Evolutionary conservation across 768 basidiomycete genomes (phyloP), one percentile per base, ranked within the genome.

Genomic region (Trametes elegans): DNA sequence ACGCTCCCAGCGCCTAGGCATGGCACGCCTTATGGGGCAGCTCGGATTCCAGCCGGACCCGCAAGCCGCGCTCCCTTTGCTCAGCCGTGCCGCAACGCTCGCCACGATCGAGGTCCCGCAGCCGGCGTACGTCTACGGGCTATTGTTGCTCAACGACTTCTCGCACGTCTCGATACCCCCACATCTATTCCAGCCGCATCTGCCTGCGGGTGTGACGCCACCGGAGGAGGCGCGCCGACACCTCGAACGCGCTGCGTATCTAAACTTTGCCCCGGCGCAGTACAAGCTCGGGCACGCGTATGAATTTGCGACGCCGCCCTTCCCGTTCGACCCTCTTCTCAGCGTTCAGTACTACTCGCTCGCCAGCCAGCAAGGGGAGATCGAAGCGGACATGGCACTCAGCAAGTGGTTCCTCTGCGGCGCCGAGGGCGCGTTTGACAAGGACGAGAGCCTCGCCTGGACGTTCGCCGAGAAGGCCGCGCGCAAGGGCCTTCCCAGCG

Each of bases 381-480:
- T 81, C 21, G 94, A 98, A 68, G 96, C 96, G 0, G 93, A 98
- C 67, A 95, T 98, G 93, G 95, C 93, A 2, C 79, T 98, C 49
- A 87, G 84, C 70, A 98, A 97, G 71, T 98, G 96, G 95, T 98
- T 97, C 76, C 73, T 98, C 44, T 95, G 93, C 66, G 95, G 95
- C 3, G 84, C 86, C 5, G 77, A 79, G 31, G 81, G 81, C 7
- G 72, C 76, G 13, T 94, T 97, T 62, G 90, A 90, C 34, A 93
- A 93, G 70, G 91, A 95, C 68, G 93, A 97, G 67, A 73, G 68
- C 1, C 78, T 98, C 3, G 94, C 96, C 2, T 82, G 82, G 60
- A 89, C 86, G 0, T 98, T 96, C 71, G 96, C 96, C 0, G 87
- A 91, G 59, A 95, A 96, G 71, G 88, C 90, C 0, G 87, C 88